phyloP scores from a whole-genome alignment of 805 yeast species.

The Zygoascus tannicola region DNA sequence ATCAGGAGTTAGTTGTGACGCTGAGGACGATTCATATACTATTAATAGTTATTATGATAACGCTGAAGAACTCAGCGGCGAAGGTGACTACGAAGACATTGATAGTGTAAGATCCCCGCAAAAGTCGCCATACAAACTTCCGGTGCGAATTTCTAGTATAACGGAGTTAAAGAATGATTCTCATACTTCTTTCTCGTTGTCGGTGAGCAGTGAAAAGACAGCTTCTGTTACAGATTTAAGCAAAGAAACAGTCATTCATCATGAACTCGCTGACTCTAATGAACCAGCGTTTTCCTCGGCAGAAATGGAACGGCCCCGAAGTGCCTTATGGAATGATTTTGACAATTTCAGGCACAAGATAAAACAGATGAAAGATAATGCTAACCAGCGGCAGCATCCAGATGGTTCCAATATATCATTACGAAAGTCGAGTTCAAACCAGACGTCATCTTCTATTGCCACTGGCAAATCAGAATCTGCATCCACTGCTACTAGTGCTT shows the following conservation, averaged over 20 bases:
- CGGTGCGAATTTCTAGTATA: background rate
- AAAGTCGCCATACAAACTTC: background rate
- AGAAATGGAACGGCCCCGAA: background rate
- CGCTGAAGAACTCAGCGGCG: too few species aligned
- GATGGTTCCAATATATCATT: background rate
- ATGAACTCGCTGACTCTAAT: background rate
- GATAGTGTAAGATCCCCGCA: background rate
- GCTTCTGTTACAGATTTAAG: background rate
- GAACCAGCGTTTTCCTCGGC: background rate
- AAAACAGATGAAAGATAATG: background rate
- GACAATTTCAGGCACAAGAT: background rate
- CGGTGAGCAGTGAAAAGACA: background rate
- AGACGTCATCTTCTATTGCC: background rate
- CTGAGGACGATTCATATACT: background rate
- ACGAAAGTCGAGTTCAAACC: background rate
- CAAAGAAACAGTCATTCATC: background rate
- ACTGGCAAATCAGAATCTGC: too few species aligned
- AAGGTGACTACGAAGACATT: background rate
- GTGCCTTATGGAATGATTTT: constrained; percentile 1
- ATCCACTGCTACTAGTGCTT: background rate
- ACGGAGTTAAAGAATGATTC: background rate
- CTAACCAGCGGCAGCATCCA: background rate
- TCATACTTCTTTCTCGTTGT: background rate
- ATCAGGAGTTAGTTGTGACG: background rate
- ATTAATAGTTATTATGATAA: background rate